Evolutionary conservation across 2,329 filamentous ascomycete genomes (phyloP).

Genomic region (Rachicladosporium sp.): DNA sequence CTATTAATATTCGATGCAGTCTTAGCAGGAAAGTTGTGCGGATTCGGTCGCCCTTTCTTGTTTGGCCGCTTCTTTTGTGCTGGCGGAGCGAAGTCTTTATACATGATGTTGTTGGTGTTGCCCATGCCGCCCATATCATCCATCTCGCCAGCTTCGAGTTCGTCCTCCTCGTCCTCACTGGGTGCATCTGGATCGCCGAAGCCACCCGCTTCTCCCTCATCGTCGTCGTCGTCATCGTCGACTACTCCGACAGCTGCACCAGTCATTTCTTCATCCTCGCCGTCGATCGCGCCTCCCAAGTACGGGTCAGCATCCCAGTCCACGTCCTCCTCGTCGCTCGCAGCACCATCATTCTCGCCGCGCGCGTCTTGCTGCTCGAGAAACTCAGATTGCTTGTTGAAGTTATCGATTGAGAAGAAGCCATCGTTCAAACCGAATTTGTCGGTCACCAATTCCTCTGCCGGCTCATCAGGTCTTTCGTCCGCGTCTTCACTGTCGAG

Average conservation of each 20-base stretch:
- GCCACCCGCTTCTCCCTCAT: constrained; percentile 67
- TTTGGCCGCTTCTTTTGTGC: constrained; percentile 53
- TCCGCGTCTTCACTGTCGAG: constrained; percentile 28
- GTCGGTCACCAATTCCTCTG: constrained; percentile 54
- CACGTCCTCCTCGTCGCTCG: constrained; percentile 76
- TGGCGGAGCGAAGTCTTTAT: constrained; percentile 81
- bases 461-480: constrained; percentile 36
- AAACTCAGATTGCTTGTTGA: constrained; percentile 86
- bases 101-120: constrained; percentile 82
- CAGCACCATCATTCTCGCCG: constrained; percentile 63
- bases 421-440: constrained; percentile 84
- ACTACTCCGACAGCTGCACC: constrained; percentile 14
- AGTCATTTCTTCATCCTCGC: constrained; percentile 20
- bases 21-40: constrained; percentile 33
- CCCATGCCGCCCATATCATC: constrained; percentile 42
- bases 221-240: constrained; percentile 44
- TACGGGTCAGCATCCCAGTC: constrained; percentile 76
- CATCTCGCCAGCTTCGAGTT: constrained; percentile 44
- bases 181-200: constrained; percentile 70
- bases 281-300: constrained; percentile 20
- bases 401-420: constrained; percentile 95
- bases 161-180: constrained; percentile 50
- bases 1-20: constrained; percentile 23
- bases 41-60: constrained; percentile 43
- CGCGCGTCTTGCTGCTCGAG: constrained; percentile 75